A percentile compares a stretch with the other conserved stretches of the same genome.
phyloP scores from a whole-genome alignment of 2,329 filamentous ascomycete species.

The Colletotrichum lupini region DNA sequence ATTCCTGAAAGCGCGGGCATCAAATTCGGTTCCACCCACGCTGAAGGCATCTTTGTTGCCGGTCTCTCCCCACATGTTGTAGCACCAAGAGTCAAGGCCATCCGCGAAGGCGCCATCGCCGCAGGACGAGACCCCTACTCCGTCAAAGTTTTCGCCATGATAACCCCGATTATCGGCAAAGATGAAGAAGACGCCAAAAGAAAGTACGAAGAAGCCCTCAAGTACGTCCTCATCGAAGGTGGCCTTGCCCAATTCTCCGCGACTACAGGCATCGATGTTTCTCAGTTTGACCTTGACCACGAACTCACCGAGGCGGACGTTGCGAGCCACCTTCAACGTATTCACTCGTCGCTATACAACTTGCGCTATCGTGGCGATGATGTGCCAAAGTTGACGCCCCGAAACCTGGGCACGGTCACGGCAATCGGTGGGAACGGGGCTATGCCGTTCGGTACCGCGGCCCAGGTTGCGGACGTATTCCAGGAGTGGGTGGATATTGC shows the following conservation, averaged over 20 bases:
- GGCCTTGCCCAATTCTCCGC: conserved; percentile 66
- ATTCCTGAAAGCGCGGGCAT: conserved; percentile 56
- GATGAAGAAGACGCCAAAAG: conserved; percentile 63
- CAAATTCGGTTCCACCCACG: conserved; percentile 66
- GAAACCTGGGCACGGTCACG: conserved; percentile 52
- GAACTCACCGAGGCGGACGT: conserved; percentile 64
- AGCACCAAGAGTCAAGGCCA: conserved; percentile 61
- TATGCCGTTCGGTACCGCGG: conserved; percentile 49
- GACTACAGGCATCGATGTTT: conserved; percentile 70
- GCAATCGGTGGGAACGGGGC: conserved; percentile 52
- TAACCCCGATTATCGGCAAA: conserved; percentile 59
- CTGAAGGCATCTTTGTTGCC: conserved; percentile 70
- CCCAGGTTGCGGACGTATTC: conserved; percentile 56
- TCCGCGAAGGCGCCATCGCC: conserved; percentile 60
- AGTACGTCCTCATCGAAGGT: conserved; percentile 63
- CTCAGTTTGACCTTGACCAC: conserved; percentile 66
- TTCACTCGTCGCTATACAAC: conserved; percentile 59
- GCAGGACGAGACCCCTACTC: conserved; percentile 65
- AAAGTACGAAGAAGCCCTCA: conserved; percentile 62
- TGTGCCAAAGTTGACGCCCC: conserved; percentile 54
- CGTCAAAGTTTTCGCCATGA: conserved; percentile 65
- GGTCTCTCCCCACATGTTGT: conserved; percentile 61
- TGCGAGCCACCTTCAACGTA: conserved; percentile 61
- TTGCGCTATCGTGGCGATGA: conserved; percentile 59
- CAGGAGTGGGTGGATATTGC: conserved; percentile 56